phyloP scores from a whole-genome alignment of 148 eudicot species.

The Dysphania ambrosioides region DNA sequence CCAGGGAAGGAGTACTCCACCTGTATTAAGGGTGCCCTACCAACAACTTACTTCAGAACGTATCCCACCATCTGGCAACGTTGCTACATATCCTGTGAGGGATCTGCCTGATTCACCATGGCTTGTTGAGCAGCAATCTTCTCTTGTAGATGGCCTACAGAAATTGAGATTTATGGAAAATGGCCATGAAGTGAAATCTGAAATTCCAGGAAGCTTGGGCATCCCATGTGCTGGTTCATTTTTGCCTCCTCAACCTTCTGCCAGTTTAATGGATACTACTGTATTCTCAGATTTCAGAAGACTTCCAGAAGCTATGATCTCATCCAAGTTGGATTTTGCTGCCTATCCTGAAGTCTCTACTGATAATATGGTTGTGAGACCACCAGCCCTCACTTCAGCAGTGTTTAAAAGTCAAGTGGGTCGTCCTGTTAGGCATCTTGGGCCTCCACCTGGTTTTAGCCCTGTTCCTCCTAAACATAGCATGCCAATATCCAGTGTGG shows the following conservation, averaged over 20 bases:
- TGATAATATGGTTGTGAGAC: constrained; percentile 28
- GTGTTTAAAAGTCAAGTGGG: constrained; percentile 38
- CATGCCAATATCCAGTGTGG: constrained; percentile 32
- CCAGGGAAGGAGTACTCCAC: constrained; percentile 19
- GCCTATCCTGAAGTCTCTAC: constrained; percentile 30
- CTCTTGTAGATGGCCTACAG: constrained; percentile 35
- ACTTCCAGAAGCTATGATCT: constrained; percentile 27
- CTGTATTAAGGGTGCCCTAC: constrained; percentile 12
- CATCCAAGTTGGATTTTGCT: constrained; percentile 30
- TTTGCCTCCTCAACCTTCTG: constrained; percentile 34
- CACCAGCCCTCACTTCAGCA: constrained; percentile 25
- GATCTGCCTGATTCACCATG: constrained; percentile 26
- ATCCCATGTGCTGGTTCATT: constrained; percentile 27
- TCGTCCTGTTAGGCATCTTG: constrained; percentile 61
- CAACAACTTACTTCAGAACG: constrained; percentile 22
- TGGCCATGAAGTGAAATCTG: constrained; percentile 28
- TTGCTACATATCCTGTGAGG: constrained; percentile 29
- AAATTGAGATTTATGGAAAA: constrained; percentile 39
- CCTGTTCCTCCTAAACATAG: constrained; percentile 44
- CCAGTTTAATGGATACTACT: constrained; percentile 21
- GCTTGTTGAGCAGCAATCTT: constrained; percentile 34
- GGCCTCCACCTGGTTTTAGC: constrained; percentile 69
- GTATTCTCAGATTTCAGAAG: constrained; percentile 31
- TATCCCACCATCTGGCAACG: constrained; percentile 21
- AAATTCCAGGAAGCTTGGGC: constrained; percentile 28